Base-by-base conservation (phyloP, 371 early-diverging fungal species). In the Apophysomyces sp. region DNA sequence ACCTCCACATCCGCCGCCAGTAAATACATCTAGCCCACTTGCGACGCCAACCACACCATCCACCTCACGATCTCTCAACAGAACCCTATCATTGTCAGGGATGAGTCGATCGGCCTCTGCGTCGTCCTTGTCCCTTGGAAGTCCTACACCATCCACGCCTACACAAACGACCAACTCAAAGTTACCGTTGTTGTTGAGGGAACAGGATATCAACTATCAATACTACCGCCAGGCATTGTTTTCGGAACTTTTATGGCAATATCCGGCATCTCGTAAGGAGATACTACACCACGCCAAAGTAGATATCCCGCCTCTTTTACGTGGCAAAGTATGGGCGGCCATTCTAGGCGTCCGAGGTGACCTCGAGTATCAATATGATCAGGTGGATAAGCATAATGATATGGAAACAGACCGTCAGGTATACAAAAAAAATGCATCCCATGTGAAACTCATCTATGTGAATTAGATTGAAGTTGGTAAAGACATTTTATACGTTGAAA, bases 321-420 rank as follows among this genome's bases (percentile, higher is more conserved):
- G 94, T 2, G 91, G 89, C 4, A 79, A 77, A 63, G 73, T 94
- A 12, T 94, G 95, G 95, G 89, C 92, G 4, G 87, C 90, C 7
- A 74, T 94, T 12, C 67, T 94, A 3, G 88, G 86, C 0, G 83
- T 94, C 2, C 62, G 63, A 6, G 89, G 89, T 1, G 85, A 90
- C 52, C 66, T 85, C 24, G 73, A 86, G n/a, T 60, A 75, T 30
- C 65, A 70, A 8, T 94, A 90, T 65, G 72, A 81, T 16, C 59
- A 67, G 4, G 76, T 84, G 40, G 87, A 90, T 66, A 88, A 86
- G 60, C 80, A 79, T n/a, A 73, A 72, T 3, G 83, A 83, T 53
- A 68, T 74, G 49, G 63, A 67, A 4, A 73, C 81, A 0, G 86
- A 89, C 58, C 78, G 84, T 60, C 89, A 88, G 71, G 85, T 86